phyloP scores from a whole-genome alignment of 805 yeast species.

The Saccharomyces eubayanus region DNA sequence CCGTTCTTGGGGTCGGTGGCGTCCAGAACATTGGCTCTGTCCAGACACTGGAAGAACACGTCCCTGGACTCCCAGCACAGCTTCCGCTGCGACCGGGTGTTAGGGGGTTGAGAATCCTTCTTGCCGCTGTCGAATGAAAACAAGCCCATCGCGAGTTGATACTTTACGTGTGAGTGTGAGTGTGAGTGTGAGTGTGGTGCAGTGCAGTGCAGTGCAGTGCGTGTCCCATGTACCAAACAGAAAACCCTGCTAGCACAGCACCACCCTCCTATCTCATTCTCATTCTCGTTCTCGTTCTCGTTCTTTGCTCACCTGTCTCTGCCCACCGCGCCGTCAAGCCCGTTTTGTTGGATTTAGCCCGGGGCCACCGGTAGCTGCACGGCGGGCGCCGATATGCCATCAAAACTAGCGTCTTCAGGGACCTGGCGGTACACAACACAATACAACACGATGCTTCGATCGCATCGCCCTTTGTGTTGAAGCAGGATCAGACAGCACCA shows the following conservation, averaged over 20 bases:
- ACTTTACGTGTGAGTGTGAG: not conserved
- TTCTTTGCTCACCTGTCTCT: not conserved
- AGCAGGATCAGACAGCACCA: no score
- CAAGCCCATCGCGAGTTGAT: conserved; percentile 9
- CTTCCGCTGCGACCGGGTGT: conserved; percentile 56
- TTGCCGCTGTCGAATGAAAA: conserved; percentile 6
- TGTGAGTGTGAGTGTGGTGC: not conserved
- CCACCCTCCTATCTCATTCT: not conserved
- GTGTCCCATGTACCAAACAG: not conserved
- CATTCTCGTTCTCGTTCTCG: not conserved
- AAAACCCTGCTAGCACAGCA: not conserved
- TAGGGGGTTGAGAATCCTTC: conserved; percentile 11
- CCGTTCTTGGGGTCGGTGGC: conserved; percentile 51
- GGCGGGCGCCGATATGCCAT: not conserved
- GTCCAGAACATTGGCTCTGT: conserved; percentile 47
- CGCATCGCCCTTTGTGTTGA: no score
- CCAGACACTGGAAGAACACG: conserved; percentile 64
- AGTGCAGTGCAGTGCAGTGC: not conserved
- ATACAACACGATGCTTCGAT: not conserved
- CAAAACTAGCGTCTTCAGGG: not conserved
- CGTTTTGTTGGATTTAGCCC: not conserved
- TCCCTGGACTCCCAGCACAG: conserved; percentile 91
- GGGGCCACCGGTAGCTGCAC: no score
- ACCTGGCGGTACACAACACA: not conserved
- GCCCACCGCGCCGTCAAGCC: not conserved